Percentiles rank a stretch among this genome's conserved stretches.
Evolutionary conservation across 176 grass and related monocot species (phyloP).

Genomic region (Ensete ventricosum): DNA sequence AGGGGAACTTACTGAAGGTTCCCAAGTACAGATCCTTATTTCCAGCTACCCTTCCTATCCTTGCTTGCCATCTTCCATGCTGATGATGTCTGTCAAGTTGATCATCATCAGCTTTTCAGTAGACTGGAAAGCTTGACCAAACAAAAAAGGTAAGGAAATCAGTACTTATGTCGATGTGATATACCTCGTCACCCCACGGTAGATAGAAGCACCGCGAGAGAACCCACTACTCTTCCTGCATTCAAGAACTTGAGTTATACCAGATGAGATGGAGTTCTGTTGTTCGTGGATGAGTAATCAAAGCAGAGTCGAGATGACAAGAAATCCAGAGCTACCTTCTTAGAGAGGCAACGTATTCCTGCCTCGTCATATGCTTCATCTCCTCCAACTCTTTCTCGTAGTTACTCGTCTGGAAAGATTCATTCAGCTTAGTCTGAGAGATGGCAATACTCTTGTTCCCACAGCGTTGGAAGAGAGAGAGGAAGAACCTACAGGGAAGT

Average conservation of each 20-base stretch:
- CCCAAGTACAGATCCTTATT: conserved; percentile 84
- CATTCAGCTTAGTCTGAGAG: background rate
- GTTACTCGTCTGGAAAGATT: conserved; percentile 30
- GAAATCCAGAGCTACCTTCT: conserved; percentile 32
- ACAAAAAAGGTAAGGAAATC: background rate
- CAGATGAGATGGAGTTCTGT: background rate
- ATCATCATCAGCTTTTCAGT: background rate
- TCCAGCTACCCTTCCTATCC: conserved; percentile 71
- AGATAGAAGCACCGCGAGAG: conserved; percentile 65
- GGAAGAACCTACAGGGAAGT: conserved; percentile 42
- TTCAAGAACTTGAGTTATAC: background rate
- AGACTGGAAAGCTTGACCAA: background rate
- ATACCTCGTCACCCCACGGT: conserved; percentile 73
- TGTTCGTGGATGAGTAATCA: background rate
- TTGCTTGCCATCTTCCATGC: conserved; percentile 80
- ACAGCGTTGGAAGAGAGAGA: background rate
- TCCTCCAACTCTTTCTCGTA: conserved; percentile 67
- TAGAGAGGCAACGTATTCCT: conserved; percentile 75
- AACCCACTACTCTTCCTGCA: conserved; percentile 85
- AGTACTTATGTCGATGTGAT: background rate
- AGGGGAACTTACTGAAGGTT: conserved; percentile 50
- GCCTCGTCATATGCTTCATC: conserved; percentile 70
- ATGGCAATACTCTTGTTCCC: background rate
- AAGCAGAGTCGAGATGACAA: background rate
- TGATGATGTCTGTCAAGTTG: conserved; percentile 53